phyloP scores from a whole-genome alignment of 2,329 filamentous ascomycete genomes.

The Pezizomycotina sp. region DNA sequence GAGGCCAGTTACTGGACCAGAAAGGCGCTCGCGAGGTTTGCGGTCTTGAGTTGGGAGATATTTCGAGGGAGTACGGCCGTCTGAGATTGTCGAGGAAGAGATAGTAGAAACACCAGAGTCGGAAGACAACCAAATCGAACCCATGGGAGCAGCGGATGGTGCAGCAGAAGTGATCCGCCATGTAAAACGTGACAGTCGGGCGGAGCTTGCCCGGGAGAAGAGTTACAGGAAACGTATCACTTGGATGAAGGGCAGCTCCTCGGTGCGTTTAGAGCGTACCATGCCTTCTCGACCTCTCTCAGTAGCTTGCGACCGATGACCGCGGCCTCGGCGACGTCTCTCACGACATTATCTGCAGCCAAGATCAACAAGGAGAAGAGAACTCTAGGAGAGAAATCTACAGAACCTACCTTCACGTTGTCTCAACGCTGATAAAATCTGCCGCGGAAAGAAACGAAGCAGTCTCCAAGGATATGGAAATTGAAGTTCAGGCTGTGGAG shows the following conservation, averaged over 20 bases:
- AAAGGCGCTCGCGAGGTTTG: slow-evolving; percentile 16
- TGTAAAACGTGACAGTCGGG: too few relatives aligned
- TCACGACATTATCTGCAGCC: slow-evolving; percentile 4
- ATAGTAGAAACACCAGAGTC: too few relatives aligned
- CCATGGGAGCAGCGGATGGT: too few relatives aligned
- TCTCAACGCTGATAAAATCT: slow-evolving; percentile 11
- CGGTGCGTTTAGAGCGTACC: slow-evolving; percentile 17
- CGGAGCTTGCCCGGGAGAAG: too few relatives aligned
- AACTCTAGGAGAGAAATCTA: slow-evolving; percentile 15
- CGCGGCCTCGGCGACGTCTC: not conserved
- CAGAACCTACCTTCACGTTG: slow-evolving; percentile 19
- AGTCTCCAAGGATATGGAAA: slow-evolving; percentile 46
- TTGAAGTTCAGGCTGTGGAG: slow-evolving; percentile 67
- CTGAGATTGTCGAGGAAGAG: slow-evolving; percentile 14
- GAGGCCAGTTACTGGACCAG: slow-evolving; percentile 17
- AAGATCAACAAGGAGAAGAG: slow-evolving; percentile 13
- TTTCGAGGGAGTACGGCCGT: slow-evolving; percentile 13
- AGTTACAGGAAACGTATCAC: too few relatives aligned
- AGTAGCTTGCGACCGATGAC: slow-evolving; percentile 7
- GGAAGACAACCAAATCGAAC: too few relatives aligned
- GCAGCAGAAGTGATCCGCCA: too few relatives aligned
- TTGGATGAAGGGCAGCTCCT: slow-evolving; percentile 15
- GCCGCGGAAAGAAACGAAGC: slow-evolving; percentile 20
- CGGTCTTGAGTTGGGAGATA: slow-evolving; percentile 18
- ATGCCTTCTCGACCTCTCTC: slow-evolving; percentile 16